A percentile compares a stretch with the other conserved stretches of the same genome.
Evolutionary conservation across 768 basidiomycete genomes (phyloP).

Genomic region (Auricularia cornea): DNA sequence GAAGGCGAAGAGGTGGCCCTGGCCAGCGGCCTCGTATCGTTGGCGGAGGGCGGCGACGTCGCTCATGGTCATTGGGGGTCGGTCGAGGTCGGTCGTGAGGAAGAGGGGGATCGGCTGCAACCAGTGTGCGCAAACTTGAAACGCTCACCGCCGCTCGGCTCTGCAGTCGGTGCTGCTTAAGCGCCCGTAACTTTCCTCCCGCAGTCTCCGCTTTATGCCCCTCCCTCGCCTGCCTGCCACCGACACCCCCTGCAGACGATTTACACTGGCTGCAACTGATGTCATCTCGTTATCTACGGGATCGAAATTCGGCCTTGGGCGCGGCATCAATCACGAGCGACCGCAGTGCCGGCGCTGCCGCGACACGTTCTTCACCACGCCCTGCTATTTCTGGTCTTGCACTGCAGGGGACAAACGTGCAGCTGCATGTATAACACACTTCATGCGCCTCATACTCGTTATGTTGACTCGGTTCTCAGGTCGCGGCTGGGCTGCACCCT

Average conservation of each 20-base stretch:
- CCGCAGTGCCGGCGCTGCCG: no score
- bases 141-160: no score
- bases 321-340: neutral
- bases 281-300: neutral
- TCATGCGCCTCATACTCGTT: no score
- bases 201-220: neutral
- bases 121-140: no score
- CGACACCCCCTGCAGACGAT: neutral
- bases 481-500: no score
- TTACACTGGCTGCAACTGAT: neutral
- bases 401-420: no score
- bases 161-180: no score
- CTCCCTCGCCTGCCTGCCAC: neutral
- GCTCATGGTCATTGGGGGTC: neutral
- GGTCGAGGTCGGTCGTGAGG: neutral
- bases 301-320: neutral
- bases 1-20: conserved; percentile 85
- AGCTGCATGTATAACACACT: no score
- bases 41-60: conserved; percentile 10
- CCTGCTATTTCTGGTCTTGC: no score
- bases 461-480: no score
- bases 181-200: neutral
- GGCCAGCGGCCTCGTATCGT: conserved; percentile 71
- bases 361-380: no score
- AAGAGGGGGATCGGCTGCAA: neutral